Percentiles rank a stretch among this genome's conserved stretches.
These are phyloP conservation scores for Aspergillus nidulans DNA, from an alignment of 495 filamentous ascomycete genomes.

Conservation along the genomic window DNA sequence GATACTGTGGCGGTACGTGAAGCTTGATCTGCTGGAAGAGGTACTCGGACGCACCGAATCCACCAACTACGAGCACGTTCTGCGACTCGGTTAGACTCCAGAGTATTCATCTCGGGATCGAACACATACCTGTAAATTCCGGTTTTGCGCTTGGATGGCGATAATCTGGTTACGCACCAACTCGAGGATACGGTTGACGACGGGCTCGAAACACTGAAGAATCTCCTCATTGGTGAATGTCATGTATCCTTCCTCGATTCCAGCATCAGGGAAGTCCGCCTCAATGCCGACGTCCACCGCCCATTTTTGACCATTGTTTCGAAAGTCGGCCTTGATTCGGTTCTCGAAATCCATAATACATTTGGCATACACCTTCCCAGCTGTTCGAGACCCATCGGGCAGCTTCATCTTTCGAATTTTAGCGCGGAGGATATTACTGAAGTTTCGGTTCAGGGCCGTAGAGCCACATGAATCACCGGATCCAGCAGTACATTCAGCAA, in stretches of 20 bases:
- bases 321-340: slow-evolving; percentile 77
- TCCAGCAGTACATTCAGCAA: slow-evolving; percentile 72
- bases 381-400: slow-evolving; percentile 71
- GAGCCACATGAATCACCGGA: slow-evolving; percentile 77
- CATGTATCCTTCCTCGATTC: slow-evolving; percentile 79
- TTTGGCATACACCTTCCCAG: slow-evolving; percentile 75
- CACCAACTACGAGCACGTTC: slow-evolving; percentile 76
- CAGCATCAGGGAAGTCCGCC: slow-evolving; percentile 73
- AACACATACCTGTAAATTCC: slow-evolving; percentile 58
- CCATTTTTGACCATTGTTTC: slow-evolving; percentile 79
- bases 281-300: slow-evolving; percentile 79
- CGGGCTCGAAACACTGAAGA: slow-evolving; percentile 74
- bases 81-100: slow-evolving; percentile 23
- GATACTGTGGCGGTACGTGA: slow-evolving; percentile 73
- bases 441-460: slow-evolving; percentile 75
- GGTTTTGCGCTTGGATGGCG: slow-evolving; percentile 73
- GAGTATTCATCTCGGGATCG: not conserved
- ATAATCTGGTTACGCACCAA: slow-evolving; percentile 78
- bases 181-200: slow-evolving; percentile 73
- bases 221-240: slow-evolving; percentile 81
- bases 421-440: slow-evolving; percentile 73
- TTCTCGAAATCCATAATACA: slow-evolving; percentile 87
- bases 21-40: slow-evolving; percentile 81
- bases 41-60: slow-evolving; percentile 77
- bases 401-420: slow-evolving; percentile 82